Base-by-base conservation (phyloP, 164 flowering plant genomes). In the Nymphaea thermarum region DNA sequence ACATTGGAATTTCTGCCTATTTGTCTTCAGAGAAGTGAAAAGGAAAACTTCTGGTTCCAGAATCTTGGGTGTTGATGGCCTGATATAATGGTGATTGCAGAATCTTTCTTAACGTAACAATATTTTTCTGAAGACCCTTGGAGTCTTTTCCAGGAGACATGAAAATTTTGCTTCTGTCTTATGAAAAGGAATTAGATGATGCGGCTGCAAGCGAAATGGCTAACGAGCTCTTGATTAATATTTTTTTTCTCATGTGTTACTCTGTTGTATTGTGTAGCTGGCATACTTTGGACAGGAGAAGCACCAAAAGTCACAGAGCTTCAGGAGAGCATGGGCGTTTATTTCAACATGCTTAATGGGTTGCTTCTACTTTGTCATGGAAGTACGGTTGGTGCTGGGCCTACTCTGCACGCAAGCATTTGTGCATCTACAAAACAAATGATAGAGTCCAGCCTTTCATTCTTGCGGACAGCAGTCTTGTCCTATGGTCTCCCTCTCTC, bases 241-340 rank as follows among this genome's bases (percentile, higher is more conserved):
- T 2, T 47, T 47, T 47, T 7, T 47, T 47, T 47, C 55, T 47
- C 4, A 12, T 47, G 7, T 47, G 55, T 47, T 47, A 12, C 55
- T 47, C 12, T 5, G 53, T 45, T 45, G 53, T 45, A 10, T 67
- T 7, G 36, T 78, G 77, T 80, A 91, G 98, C 77, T 75, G 98
- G 98, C 75, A 83, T 93, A 91, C 87, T 87, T 63, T 91, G 89
- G 83, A 81, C 77, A 65, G 97, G 85, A 74, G 87, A 80, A 65
- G 65, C 68, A 45, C 87, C 91, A 5, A 77, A 77, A 62, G 81
- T 74, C 55, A 79, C 68, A 76, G 83, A 70, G 66, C 65, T 91
- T 55, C 89, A 88, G 74, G 89, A 89, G 70, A 88, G 80, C 77
- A 91, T 91, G 95, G 77, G 66, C 42, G 60, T 82, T 42, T 94